Conservation (phyloP, 2,329 filamentous ascomycete species). For the Pseudogymnoascus sp. region DNA sequence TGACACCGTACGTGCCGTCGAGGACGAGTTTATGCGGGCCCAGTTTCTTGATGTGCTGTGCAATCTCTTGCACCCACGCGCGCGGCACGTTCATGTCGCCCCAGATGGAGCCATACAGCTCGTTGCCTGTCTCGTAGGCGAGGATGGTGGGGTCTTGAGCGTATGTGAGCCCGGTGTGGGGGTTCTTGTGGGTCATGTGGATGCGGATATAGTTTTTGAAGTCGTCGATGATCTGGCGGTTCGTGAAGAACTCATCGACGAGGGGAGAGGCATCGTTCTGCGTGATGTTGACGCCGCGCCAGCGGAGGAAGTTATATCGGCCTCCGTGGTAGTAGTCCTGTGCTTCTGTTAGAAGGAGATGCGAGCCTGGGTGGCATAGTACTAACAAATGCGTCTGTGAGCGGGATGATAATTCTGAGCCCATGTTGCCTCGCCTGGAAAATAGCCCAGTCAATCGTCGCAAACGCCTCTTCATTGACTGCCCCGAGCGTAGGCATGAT, state of each 20-base stretch:
- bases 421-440: slow-evolving; percentile 38
- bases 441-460: slow-evolving; percentile 41
- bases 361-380: not conserved
- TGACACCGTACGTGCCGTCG: slow-evolving; percentile 43
- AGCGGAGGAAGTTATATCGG: slow-evolving; percentile 42
- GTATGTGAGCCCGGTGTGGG: slow-evolving; percentile 39
- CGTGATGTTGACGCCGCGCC: slow-evolving; percentile 37
- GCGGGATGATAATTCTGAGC: slow-evolving; percentile 37
- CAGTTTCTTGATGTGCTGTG: slow-evolving; percentile 33
- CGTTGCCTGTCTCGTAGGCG: slow-evolving; percentile 43
- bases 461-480: slow-evolving; percentile 38
- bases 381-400: slow-evolving; percentile 40
- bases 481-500: slow-evolving; percentile 34
- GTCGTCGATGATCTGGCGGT: slow-evolving; percentile 33
- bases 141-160: slow-evolving; percentile 44
- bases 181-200: slow-evolving; percentile 39
- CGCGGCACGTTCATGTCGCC: slow-evolving; percentile 38
- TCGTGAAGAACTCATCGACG: slow-evolving; percentile 39
- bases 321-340: slow-evolving; percentile 44
- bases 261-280: slow-evolving; percentile 27
- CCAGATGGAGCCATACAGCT: slow-evolving; percentile 37
- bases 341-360: not conserved
- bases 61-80: slow-evolving; percentile 37
- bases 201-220: slow-evolving; percentile 41
- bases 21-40: slow-evolving; percentile 39